phyloP scores from a whole-genome alignment of 495 filamentous ascomycete genomes.

The Neurospora sp. region DNA sequence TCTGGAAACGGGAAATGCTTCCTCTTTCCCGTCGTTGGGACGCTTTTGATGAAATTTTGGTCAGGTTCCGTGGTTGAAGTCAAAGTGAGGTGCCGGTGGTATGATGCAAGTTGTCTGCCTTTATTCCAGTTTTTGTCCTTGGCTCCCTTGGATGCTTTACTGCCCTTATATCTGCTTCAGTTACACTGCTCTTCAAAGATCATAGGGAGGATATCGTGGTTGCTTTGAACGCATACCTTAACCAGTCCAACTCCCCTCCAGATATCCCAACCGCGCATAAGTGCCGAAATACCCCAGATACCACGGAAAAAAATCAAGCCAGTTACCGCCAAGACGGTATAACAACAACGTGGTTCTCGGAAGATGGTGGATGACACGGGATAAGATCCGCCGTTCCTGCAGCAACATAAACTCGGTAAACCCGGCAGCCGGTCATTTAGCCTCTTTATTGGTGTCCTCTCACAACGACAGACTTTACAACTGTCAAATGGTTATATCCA shows the following conservation, averaged over 20 bases:
- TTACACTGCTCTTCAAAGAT: neutral
- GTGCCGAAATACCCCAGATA: neutral
- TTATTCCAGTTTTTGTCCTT: too few species aligned
- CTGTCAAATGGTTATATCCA: neutral
- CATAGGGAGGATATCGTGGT: neutral
- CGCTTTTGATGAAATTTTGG: neutral
- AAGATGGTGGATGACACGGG: constrained; percentile 3
- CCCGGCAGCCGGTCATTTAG: constrained; percentile 25
- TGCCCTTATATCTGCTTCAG: neutral
- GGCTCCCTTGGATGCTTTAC: neutral
- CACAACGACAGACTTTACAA: neutral
- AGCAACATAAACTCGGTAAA: constrained; percentile 19
- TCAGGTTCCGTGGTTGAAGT: neutral
- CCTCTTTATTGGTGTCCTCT: constrained; percentile 10
- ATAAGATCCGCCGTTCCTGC: constrained; percentile 16
- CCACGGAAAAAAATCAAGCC: neutral
- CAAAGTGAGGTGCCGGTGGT: neutral
- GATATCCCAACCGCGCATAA: neutral
- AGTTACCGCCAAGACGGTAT: constrained; percentile 17
- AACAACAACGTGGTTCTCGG: constrained; percentile 3
- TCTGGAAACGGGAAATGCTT: neutral
- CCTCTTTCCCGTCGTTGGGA: neutral
- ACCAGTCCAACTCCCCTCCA: neutral
- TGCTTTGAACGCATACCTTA: neutral
- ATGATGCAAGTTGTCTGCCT: neutral